Percentiles rank a stretch among this genome's conserved stretches.
These are phyloP conservation scores for Gentiana dahurica DNA, from an alignment of 257 asterid species.

Conservation along the genomic window DNA sequence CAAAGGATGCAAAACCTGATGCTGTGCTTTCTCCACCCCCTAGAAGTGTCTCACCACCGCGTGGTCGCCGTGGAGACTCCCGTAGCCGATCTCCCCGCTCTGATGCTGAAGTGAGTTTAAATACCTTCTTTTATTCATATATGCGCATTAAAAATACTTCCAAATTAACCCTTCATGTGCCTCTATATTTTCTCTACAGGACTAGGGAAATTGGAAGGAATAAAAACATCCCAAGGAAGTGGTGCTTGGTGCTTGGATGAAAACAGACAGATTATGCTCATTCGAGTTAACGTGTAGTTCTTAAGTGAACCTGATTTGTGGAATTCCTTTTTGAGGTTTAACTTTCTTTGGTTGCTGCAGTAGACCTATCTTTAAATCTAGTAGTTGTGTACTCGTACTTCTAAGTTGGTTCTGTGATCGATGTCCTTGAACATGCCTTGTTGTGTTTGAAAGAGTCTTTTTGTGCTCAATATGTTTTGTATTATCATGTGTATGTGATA, in stretches of 20 bases:
- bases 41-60: conserved; percentile 60
- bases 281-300: conserved; percentile 31
- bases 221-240: neutral
- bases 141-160: conserved; percentile 24
- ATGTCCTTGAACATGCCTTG: neutral
- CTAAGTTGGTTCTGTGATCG: conserved; percentile 6
- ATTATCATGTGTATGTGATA: no score
- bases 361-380: conserved; percentile 19
- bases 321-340: conserved; percentile 36
- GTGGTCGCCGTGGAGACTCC: conserved; percentile 41
- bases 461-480: neutral
- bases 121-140: conserved; percentile 4
- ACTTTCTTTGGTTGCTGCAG: conserved; percentile 33
- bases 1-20: conserved; percentile 66
- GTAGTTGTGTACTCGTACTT: conserved; percentile 18
- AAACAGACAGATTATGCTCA: conserved; percentile 18
- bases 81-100: conserved; percentile 68
- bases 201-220: neutral
- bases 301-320: conserved; percentile 26
- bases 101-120: conserved; percentile 67
- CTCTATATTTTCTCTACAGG: conserved; percentile 8
- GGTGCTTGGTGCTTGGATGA: conserved; percentile 10
- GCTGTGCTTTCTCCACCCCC: conserved; percentile 43
- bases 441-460: neutral
- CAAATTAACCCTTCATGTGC: neutral